phyloP scores from a whole-genome alignment of 805 yeast genomes.

The Metschnikowia arizonensis region DNA sequence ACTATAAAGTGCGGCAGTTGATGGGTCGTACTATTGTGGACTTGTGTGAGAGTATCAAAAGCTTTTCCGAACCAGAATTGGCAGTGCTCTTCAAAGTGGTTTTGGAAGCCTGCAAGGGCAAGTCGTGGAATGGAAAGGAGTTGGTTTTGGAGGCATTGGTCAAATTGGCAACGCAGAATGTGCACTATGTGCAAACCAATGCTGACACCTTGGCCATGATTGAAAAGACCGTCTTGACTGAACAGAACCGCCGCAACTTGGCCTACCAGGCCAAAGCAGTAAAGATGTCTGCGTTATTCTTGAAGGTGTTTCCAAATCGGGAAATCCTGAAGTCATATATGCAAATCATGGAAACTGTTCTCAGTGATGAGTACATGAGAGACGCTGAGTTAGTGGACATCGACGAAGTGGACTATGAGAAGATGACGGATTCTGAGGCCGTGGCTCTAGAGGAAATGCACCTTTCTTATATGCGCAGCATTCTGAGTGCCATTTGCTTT shows the following conservation, averaged over 20 bases:
- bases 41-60: conserved; percentile 45
- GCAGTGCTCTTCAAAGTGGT: conserved; percentile 47
- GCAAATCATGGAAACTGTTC: conserved; percentile 28
- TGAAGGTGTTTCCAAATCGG: conserved; percentile 32
- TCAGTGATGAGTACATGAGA: conserved; percentile 38
- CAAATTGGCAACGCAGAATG: conserved; percentile 47
- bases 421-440: conserved; percentile 17
- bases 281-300: conserved; percentile 48
- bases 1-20: conserved; percentile 62
- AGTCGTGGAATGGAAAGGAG: conserved; percentile 89
- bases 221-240: conserved; percentile 47
- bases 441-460: conserved; percentile 44
- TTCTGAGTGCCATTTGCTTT: conserved; percentile 8
- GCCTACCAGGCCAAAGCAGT: conserved; percentile 58
- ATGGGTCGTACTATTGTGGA: conserved; percentile 65
- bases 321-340: conserved; percentile 38
- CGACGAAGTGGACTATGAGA: conserved; percentile 26
- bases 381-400: conserved; percentile 17
- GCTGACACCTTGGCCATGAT: conserved; percentile 34
- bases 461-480: conserved; percentile 34
- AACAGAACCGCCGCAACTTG: conserved; percentile 63
- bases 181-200: conserved; percentile 25
- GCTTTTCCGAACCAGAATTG: conserved; percentile 15
- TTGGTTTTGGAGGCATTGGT: conserved; percentile 67
- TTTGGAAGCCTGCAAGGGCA: conserved; percentile 62